Conservation (phyloP, 1,284 basidiomycete species). For the Paramarasmius palmivorus region DNA sequence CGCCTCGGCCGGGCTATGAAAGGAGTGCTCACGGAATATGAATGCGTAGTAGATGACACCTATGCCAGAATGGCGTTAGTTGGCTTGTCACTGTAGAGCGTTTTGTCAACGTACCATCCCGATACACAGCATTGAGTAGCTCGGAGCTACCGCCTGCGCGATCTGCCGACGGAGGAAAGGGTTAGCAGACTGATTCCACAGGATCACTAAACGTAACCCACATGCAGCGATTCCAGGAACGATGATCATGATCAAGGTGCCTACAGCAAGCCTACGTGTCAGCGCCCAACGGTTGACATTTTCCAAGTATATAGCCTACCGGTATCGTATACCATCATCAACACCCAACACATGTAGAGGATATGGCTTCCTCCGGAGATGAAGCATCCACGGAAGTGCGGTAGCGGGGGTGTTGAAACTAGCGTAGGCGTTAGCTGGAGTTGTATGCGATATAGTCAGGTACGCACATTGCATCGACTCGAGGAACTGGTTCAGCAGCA, state of each 20-base stretch:
- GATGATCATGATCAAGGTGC: background rate
- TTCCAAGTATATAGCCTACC: background rate
- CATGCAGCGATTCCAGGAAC: background rate
- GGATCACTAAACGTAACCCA: background rate
- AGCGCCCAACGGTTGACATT: background rate
- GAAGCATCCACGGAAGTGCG: background rate
- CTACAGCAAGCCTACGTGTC: background rate
- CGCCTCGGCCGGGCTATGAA: background rate
- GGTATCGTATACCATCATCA: background rate
- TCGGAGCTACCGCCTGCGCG: background rate
- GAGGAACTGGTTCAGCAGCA: background rate
- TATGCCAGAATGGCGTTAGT: background rate
- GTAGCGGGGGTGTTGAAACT: background rate
- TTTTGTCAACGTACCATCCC: no score
- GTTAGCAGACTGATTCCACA: background rate
- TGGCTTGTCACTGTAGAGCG: no score
- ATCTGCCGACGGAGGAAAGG: background rate
- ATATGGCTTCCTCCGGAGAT: background rate
- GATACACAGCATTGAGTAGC: background rate
- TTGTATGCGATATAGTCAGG: background rate
- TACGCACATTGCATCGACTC: background rate
- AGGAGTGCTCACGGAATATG: background rate
- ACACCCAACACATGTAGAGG: background rate
- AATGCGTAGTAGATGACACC: background rate
- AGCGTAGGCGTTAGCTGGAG: background rate